Percentiles rank a stretch among this genome's conserved stretches.
These are phyloP conservation scores for Brassica napus DNA, from an alignment of 345 rosid genomes.

Conservation along the genomic window DNA sequence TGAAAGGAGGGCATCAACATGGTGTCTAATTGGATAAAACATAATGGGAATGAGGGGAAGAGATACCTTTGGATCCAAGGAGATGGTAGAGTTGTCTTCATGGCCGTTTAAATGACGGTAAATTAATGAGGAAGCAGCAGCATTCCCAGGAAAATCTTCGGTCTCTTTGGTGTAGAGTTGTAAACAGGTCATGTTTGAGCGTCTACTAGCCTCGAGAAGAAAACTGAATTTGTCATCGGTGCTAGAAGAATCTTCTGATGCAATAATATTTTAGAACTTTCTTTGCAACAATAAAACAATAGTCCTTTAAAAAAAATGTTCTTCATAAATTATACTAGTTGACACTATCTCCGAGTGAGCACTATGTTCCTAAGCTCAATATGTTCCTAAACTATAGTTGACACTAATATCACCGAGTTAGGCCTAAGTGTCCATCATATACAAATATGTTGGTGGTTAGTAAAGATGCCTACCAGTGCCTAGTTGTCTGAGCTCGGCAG, in stretches of 20 bases:
- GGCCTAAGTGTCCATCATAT: not conserved
- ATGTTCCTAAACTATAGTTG: too few relatives aligned
- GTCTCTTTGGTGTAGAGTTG: slow-evolving; percentile 76
- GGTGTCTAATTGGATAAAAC: not conserved
- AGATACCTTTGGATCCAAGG: slow-evolving; percentile 59
- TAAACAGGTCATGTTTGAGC: slow-evolving; percentile 78
- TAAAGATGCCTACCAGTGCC: slow-evolving; percentile 54
- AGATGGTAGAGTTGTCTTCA: slow-evolving; percentile 47
- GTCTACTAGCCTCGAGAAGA: slow-evolving; percentile 86
- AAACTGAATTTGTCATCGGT: slow-evolving; percentile 59
- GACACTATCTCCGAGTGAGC: not conserved
- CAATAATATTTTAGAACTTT: slow-evolving; percentile 49
- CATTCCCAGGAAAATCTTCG: slow-evolving; percentile 75
- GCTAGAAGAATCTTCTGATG: slow-evolving; percentile 73
- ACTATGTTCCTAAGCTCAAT: not conserved
- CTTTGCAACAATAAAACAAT: slow-evolving; percentile 22
- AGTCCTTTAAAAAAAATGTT: slow-evolving; percentile 2
- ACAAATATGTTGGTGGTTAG: not conserved
- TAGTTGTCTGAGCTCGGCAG: slow-evolving; percentile 63
- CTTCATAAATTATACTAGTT: not conserved
- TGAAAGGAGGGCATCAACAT: slow-evolving; percentile 19
- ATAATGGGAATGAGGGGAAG: not conserved
- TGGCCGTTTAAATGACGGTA: slow-evolving; percentile 65
- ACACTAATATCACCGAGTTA: not conserved
- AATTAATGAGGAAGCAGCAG: slow-evolving; percentile 78